These are phyloP conservation scores for Gossypium bickii DNA, from an alignment of 345 rosid genomes.

Conservation along the genomic window DNA sequence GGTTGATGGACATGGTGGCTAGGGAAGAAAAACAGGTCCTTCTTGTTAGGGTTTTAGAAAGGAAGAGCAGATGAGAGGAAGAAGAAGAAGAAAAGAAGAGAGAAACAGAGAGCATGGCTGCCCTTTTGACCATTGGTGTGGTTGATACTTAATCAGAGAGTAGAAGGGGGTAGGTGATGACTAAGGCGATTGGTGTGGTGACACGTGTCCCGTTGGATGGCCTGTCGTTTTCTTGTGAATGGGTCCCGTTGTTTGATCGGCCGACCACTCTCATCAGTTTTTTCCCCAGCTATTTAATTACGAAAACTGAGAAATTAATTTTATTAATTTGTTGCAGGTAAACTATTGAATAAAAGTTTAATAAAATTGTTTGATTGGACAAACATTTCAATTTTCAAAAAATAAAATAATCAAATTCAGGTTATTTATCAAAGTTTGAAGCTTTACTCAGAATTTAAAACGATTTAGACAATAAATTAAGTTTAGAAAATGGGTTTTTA, in stretches of 20 bases:
- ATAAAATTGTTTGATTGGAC: no score
- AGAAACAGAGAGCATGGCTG: background rate
- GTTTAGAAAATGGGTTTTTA: fast-evolving
- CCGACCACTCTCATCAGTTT: background rate
- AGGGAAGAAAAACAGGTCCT: conserved; percentile 14
- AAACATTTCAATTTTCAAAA: no score
- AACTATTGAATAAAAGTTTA: no score
- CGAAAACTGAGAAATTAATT: no score
- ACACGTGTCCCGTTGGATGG: conserved; percentile 11
- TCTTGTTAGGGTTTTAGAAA: conserved; percentile 27
- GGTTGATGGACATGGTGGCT: conserved; percentile 55
- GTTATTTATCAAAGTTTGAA: no score
- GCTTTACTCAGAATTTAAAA: no score
- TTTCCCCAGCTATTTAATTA: no score
- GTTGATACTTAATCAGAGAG: background rate
- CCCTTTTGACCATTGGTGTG: background rate
- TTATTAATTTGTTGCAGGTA: no score
- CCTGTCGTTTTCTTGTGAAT: background rate
- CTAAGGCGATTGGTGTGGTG: background rate
- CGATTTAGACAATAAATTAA: no score
- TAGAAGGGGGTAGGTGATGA: conserved; percentile 9
- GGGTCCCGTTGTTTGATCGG: background rate
- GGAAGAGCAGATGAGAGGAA: conserved; percentile 16
- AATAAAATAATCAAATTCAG: no score
- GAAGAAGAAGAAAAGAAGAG: conserved; percentile 20